Base-by-base conservation (phyloP, 768 basidiomycete genomes). In the Myochromella boudieri region DNA sequence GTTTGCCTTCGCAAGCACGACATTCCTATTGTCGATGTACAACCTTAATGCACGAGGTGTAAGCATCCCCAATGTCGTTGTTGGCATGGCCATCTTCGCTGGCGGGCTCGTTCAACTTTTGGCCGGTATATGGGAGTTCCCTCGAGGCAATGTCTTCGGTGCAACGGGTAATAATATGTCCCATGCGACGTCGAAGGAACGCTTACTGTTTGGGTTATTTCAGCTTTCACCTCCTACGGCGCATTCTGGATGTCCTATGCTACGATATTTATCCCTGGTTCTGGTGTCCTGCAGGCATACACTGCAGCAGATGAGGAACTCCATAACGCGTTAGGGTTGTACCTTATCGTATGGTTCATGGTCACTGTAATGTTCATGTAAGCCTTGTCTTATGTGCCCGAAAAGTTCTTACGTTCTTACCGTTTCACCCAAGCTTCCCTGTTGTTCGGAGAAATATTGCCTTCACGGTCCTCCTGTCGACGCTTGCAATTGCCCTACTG, bases 211-310 rank as follows among this genome's bases (percentile, higher is more conserved):
- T 17, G 10, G 33, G 25, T 42, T 18, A 31, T 29, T 14, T 21
- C 52, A 85, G 88, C 81, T 0, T 87, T 91, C 68, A 69, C 83
- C 1, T 81, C 80, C 3, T 91, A 84, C 48, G 87, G 87, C 24
- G 78, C 77, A 0, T 91, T 91, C 70, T 91, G 88, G 88, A 70
- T 90, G 72, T 87, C 87, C 2, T 89, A 80, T 44, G 85, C 78
- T 5, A 71, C 77, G 0, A 80, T 90, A 46, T 71, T 82, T 60
- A 78, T 87, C 36, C 89, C 88, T 0, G 68, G 71, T n/a, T 75
- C 75, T 1, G 85, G 86, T 3, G 68, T 90, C 32, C 33, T 60
- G 3, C 58, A 66, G 0, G 78, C 87, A 1, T 90, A 84, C 51
- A 39, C 55, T 0, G 59, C 62, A 42, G 53, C 3, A 9, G 3